These are phyloP conservation scores for Ceriops tagal DNA, from an alignment of 345 rosid genomes.

Conservation along the genomic window DNA sequence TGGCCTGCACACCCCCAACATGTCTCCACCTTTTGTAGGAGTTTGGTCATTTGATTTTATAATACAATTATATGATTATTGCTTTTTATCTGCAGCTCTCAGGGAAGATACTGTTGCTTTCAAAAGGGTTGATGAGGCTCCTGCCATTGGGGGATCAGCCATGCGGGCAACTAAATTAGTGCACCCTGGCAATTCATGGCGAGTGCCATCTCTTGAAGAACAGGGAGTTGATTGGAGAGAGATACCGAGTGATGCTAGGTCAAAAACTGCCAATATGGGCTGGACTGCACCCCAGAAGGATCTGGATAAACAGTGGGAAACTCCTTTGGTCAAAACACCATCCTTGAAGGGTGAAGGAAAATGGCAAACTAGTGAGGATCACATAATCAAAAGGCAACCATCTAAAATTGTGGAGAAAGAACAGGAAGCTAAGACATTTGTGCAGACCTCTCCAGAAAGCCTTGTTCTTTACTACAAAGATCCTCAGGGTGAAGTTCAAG, in stretches of 20 bases:
- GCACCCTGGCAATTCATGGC: constrained; percentile 49
- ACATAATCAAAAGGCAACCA: constrained; percentile 51
- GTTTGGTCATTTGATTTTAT: not conserved
- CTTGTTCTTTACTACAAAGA: constrained; percentile 75
- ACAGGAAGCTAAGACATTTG: constrained; percentile 59
- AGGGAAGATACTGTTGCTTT: constrained; percentile 43
- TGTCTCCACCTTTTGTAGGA: too few species aligned
- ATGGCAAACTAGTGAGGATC: constrained; percentile 55
- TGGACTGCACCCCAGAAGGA: constrained; percentile 55
- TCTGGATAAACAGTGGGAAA: constrained; percentile 40
- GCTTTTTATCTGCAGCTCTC: constrained; percentile 42
- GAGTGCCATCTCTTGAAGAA: constrained; percentile 48
- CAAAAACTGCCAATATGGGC: constrained; percentile 41
- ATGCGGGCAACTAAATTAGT: constrained; percentile 41
- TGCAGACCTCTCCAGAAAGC: constrained; percentile 65
- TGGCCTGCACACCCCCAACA: too few species aligned
- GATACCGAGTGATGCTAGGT: constrained; percentile 38
- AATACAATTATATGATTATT: constrained; percentile 9
- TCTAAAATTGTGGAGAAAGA: constrained; percentile 64
- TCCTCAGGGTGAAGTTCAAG: constrained; percentile 93
- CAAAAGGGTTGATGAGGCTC: constrained; percentile 46
- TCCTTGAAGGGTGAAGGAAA: constrained; percentile 51
- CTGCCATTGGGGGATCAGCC: constrained; percentile 38
- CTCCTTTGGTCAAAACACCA: constrained; percentile 37
- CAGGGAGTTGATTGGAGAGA: constrained; percentile 47